These are phyloP conservation scores for Lathyrus sativus DNA, from an alignment of 306 rosid species.

Conservation along the genomic window DNA sequence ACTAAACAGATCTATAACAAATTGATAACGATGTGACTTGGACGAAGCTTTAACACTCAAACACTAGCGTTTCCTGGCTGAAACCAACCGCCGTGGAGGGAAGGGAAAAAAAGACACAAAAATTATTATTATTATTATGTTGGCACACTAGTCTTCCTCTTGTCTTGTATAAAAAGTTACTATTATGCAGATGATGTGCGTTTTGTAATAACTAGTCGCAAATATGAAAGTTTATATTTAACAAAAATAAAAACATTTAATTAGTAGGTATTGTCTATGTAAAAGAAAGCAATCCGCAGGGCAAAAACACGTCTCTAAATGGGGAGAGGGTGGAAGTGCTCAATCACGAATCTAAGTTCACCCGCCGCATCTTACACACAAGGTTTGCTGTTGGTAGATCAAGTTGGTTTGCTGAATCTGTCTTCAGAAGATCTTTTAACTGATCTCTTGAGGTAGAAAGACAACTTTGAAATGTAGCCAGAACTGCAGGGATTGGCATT, in stretches of 20 bases:
- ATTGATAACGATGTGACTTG: neutral
- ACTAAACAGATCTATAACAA: neutral
- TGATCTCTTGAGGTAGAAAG: constrained; percentile 76
- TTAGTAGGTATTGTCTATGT: constrained; percentile 16
- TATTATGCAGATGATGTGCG: neutral
- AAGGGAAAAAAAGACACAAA: neutral
- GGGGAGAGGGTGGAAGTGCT: constrained; percentile 11
- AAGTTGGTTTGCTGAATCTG: constrained; percentile 71
- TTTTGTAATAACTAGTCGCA: constrained; percentile 22
- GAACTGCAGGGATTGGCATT: constrained; percentile 81
- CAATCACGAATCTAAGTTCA: constrained; percentile 46
- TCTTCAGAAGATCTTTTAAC: constrained; percentile 69
- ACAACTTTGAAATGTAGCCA: constrained; percentile 78
- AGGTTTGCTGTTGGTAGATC: constrained; percentile 93
- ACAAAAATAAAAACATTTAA: neutral
- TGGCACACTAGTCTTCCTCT: constrained; percentile 16
- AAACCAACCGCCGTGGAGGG: neutral
- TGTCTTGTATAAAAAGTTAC: constrained; percentile 6
- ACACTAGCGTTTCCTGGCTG: constrained; percentile 3
- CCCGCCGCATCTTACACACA: constrained; percentile 85
- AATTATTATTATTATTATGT: constrained; percentile 13
- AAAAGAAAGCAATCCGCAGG: constrained; percentile 31
- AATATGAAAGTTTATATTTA: constrained; percentile 22
- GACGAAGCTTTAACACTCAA: neutral
- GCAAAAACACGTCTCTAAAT: constrained; percentile 13